Evolutionary conservation across 257 asterid genomes (phyloP).

Genomic region (Anisodus acutangulus): DNA sequence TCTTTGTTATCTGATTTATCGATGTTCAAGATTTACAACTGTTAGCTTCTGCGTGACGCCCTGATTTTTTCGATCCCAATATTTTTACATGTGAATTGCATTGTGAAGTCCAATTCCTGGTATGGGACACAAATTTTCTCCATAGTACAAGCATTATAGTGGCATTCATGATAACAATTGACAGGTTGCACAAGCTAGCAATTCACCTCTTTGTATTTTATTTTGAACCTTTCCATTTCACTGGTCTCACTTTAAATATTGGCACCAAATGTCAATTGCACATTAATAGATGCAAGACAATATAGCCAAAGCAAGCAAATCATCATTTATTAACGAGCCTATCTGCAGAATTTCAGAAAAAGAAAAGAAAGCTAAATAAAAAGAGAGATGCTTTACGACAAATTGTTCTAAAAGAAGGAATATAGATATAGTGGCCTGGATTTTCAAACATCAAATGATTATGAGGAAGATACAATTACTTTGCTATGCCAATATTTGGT

Average conservation of each 20-base stretch:
- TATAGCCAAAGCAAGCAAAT: not conserved
- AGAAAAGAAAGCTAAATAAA: not conserved
- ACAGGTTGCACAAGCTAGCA: not conserved
- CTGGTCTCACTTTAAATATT: conserved; percentile 6
- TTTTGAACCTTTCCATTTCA: not conserved
- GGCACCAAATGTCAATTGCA: conserved; percentile 23
- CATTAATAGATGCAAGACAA: conserved; percentile 28
- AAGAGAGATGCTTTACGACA: conserved; percentile 25
- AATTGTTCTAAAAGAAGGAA: conserved; percentile 14
- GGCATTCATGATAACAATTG: conserved; percentile 23
- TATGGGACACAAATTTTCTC: not conserved
- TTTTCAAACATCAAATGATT: conserved; percentile 24
- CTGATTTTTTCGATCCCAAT: too few species aligned
- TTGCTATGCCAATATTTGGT: not conserved
- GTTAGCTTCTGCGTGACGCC: too few species aligned
- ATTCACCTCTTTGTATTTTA: not conserved
- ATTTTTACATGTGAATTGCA: not conserved
- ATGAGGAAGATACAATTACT: not conserved
- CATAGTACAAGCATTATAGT: not conserved
- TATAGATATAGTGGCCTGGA: conserved; percentile 1
- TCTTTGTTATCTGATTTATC: too few species aligned
- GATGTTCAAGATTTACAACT: too few species aligned
- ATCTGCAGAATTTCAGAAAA: conserved; percentile 9
- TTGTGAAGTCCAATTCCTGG: not conserved
- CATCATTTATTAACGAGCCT: not conserved